These are phyloP conservation scores for Aspergillus heteromorphus DNA, from an alignment of 495 filamentous ascomycete genomes.

Conservation along the genomic window DNA sequence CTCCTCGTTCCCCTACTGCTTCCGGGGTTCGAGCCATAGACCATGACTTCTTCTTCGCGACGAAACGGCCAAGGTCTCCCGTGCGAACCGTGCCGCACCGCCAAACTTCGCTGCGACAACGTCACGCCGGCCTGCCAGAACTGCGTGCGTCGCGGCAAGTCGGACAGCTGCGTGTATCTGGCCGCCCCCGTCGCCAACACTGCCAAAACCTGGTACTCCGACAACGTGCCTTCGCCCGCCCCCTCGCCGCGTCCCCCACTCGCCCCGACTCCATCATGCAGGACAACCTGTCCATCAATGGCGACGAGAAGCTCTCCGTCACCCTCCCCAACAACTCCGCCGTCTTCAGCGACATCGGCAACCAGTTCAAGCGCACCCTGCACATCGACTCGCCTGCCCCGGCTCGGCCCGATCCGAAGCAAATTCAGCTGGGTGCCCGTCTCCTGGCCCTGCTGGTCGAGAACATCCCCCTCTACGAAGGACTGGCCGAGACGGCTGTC, in stretches of 20 bases:
- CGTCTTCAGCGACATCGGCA: not conserved
- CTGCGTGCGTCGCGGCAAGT: slow-evolving; percentile 19
- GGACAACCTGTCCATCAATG: not conserved
- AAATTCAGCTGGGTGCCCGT: slow-evolving; percentile 20
- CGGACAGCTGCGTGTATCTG: slow-evolving; percentile 23
- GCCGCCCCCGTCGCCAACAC: slow-evolving; percentile 24
- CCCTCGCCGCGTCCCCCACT: not conserved
- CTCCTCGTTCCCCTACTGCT: not conserved
- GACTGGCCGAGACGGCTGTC: slow-evolving; percentile 14
- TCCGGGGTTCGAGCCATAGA: too few species aligned
- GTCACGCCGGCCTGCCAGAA: slow-evolving; percentile 20
- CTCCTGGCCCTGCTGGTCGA: slow-evolving; percentile 14
- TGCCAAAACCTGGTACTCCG: not conserved
- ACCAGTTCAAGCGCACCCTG: not conserved
- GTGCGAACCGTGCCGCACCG: slow-evolving; percentile 40
- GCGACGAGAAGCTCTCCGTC: not conserved
- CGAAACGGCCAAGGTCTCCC: slow-evolving; percentile 36
- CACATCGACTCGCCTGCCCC: not conserved
- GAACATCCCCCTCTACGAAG: slow-evolving; percentile 19
- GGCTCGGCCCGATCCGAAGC: slow-evolving; percentile 8
- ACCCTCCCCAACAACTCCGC: not conserved
- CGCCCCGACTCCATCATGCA: not conserved
- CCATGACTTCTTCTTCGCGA: slow-evolving; percentile 20
- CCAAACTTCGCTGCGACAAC: slow-evolving; percentile 39
- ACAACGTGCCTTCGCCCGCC: not conserved